Evolutionary conservation across 2,329 filamentous ascomycete species (phyloP).

Genomic region (Aspergillus persii): DNA sequence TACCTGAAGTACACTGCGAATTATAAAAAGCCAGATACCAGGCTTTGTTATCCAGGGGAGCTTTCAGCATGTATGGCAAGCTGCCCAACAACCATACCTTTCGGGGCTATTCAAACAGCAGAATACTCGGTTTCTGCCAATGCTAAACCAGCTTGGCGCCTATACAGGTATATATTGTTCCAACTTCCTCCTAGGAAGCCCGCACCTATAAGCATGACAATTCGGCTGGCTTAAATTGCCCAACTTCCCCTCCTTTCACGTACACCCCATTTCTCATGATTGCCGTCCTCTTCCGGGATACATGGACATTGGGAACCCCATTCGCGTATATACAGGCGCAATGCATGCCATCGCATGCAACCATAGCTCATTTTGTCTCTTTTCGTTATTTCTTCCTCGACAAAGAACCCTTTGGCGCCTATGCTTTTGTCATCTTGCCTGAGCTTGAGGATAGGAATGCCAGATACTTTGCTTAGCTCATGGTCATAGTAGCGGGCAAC

Average conservation of each 20-base stretch:
- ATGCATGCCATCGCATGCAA: slow-evolving; percentile 77
- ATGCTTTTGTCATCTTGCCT: slow-evolving; percentile 66
- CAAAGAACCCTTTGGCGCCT: slow-evolving; percentile 67
- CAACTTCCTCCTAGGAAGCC: neutral
- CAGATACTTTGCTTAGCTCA: slow-evolving; percentile 78
- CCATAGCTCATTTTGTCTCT: slow-evolving; percentile 47
- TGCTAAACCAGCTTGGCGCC: no score
- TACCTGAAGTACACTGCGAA: neutral
- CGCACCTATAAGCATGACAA: neutral
- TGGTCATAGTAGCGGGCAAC: slow-evolving; percentile 79
- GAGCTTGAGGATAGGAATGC: slow-evolving; percentile 67
- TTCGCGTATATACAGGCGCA: slow-evolving; percentile 79
- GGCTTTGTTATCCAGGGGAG: neutral
- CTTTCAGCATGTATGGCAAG: neutral
- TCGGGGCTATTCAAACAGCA: neutral
- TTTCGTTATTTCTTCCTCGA: slow-evolving; percentile 41
- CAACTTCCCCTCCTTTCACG: slow-evolving; percentile 60
- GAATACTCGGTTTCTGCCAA: neutral
- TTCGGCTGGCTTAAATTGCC: slow-evolving; percentile 44
- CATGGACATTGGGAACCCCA: slow-evolving; percentile 86
- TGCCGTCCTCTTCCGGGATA: slow-evolving; percentile 56
- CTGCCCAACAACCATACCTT: neutral
- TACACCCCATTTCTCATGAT: slow-evolving; percentile 66
- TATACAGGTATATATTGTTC: neutral
- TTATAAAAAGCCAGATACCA: neutral